A percentile compares a stretch with the other conserved stretches of the same genome.
These are phyloP conservation scores for Zygosaccharomyces bisporus DNA, from an alignment of 805 yeast genomes.

Conservation along the genomic window DNA sequence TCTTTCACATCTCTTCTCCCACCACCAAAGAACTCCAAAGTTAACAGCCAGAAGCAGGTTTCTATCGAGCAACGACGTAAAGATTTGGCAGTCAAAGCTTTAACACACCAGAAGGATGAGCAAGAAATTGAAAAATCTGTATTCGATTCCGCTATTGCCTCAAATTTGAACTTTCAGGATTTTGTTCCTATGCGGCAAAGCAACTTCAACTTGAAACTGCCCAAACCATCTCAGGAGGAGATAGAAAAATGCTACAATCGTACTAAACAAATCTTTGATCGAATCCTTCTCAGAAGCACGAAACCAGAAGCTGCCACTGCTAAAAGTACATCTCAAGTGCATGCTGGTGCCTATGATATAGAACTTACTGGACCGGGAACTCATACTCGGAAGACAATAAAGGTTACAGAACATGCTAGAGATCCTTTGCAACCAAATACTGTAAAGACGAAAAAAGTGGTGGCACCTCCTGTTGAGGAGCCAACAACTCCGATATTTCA, in stretches of 20 bases:
- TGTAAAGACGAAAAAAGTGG: constrained; percentile 62
- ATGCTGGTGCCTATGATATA: constrained; percentile 42
- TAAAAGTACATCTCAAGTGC: constrained; percentile 25
- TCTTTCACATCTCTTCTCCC: constrained; percentile 27
- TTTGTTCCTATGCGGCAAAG: constrained; percentile 58
- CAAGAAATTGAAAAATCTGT: constrained; percentile 3
- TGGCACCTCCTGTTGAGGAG: constrained; percentile 49
- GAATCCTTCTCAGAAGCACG: constrained; percentile 44
- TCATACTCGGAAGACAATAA: constrained; percentile 46
- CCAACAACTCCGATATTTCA: constrained; percentile 73
- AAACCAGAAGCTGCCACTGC: constrained; percentile 28
- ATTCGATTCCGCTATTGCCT: constrained; percentile 16
- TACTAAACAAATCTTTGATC: constrained; percentile 54
- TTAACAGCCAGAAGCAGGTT: neutral
- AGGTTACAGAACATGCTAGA: constrained; percentile 47
- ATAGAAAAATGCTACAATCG: constrained; percentile 46
- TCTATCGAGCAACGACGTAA: neutral
- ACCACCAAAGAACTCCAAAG: constrained; percentile 18
- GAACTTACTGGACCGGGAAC: constrained; percentile 36
- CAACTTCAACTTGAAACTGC: constrained; percentile 38
- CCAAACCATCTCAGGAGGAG: constrained; percentile 46
- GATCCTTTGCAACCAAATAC: constrained; percentile 89
- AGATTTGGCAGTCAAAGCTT: constrained; percentile 10
- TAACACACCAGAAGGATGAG: constrained; percentile 9
- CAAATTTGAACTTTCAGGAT: constrained; percentile 45